These are phyloP conservation scores for Brassica hybrid DNA, from an alignment of 441 rosid genomes.

Conservation along the genomic window DNA sequence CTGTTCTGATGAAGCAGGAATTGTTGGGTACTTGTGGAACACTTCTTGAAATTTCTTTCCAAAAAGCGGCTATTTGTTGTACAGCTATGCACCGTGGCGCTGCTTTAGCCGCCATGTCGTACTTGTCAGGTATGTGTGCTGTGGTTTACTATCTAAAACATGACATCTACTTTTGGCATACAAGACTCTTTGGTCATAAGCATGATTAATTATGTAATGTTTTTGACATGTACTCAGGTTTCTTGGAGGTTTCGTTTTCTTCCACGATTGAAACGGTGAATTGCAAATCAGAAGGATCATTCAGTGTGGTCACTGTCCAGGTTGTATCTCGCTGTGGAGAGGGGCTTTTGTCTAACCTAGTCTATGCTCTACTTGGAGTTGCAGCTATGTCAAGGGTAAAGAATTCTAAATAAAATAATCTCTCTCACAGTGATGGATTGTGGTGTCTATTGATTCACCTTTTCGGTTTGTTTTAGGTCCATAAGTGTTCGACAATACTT, in stretches of 20 bases:
- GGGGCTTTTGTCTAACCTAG: conserved; percentile 72
- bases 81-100: conserved; percentile 99
- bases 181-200: not conserved
- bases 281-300: conserved; percentile 70
- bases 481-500: conserved; percentile 87
- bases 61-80: conserved; percentile 97
- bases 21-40: conserved; percentile 80
- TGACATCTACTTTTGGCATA: not conserved
- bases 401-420: not conserved
- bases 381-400: conserved; percentile 98
- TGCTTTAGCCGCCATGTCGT: conserved; percentile 95
- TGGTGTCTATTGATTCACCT: conserved; percentile 14
- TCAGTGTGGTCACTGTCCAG: conserved; percentile 67
- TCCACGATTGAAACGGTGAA: conserved; percentile 25
- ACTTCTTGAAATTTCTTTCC: conserved; percentile 89
- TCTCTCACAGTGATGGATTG: not conserved
- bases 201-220: not conserved
- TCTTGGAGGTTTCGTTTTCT: too few relatives aligned
- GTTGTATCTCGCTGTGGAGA: conserved; percentile 86
- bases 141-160: not conserved
- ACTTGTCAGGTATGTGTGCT: conserved; percentile 71
- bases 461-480: conserved; percentile 60
- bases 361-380: conserved; percentile 95
- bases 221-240: not conserved
- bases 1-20: conserved; percentile 64